Conservation (phyloP, 768 basidiomycete species). For the Leccinellum albellum region DNA sequence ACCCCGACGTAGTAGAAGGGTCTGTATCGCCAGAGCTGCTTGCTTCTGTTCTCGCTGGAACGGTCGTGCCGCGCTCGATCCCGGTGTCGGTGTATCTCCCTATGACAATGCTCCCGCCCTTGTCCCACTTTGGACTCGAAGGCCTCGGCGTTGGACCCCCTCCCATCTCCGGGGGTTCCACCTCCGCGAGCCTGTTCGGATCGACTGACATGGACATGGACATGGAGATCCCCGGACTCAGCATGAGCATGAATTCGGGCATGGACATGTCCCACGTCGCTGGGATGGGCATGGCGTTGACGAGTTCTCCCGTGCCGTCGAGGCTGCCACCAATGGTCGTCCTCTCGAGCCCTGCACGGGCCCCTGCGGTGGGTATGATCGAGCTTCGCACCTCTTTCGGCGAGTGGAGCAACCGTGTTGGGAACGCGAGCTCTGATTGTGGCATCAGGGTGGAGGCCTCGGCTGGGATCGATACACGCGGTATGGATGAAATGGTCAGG, state of each 20-base stretch:
- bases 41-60: slow-evolving; percentile 62
- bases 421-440: slow-evolving; percentile 16
- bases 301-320: slow-evolving; percentile 34
- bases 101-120: slow-evolving; percentile 27
- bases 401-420: slow-evolving; percentile 28
- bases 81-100: slow-evolving; percentile 72
- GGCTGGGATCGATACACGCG: slow-evolving; percentile 47
- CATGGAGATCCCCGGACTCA: slow-evolving; percentile 34
- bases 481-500: slow-evolving; percentile 66
- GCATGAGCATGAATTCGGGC: slow-evolving; percentile 32
- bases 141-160: slow-evolving; percentile 26
- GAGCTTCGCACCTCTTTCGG: slow-evolving; percentile 64
- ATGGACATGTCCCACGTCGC: slow-evolving; percentile 29
- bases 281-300: slow-evolving; percentile 26
- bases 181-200: slow-evolving; percentile 28
- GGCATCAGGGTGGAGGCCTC: slow-evolving; percentile 23
- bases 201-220: slow-evolving; percentile 32
- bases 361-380: slow-evolving; percentile 61
- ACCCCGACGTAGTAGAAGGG: slow-evolving; percentile 26
- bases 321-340: slow-evolving; percentile 51
- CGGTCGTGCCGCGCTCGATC: slow-evolving; percentile 36
- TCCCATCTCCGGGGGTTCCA: slow-evolving; percentile 21
- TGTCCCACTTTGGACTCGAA: slow-evolving; percentile 29
- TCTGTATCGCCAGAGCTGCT: slow-evolving; percentile 54
- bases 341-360: slow-evolving; percentile 63